Conservation (phyloP, 768 basidiomycete genomes). For the Daedalea quercina region DNA sequence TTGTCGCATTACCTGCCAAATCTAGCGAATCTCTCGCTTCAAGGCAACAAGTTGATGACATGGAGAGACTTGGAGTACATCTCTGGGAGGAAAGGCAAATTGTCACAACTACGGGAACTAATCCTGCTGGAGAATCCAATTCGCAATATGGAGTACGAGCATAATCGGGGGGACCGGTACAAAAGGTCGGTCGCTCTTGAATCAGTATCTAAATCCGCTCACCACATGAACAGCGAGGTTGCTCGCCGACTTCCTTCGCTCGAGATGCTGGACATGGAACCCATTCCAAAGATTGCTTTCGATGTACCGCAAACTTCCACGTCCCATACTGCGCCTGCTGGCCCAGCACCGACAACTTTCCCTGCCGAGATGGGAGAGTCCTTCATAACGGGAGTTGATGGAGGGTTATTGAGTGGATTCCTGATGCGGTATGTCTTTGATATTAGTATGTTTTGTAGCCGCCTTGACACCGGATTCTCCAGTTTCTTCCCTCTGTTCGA, state of each 20-base stretch:
- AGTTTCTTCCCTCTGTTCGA: conserved; percentile 89
- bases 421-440: conserved; percentile 55
- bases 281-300: conserved; percentile 75
- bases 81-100: conserved; percentile 49
- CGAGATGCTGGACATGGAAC: conserved; percentile 77
- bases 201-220: background rate
- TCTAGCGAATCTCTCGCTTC: conserved; percentile 72
- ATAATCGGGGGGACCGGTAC: conserved; percentile 56
- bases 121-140: conserved; percentile 74
- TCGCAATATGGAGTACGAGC: conserved; percentile 49
- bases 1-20: conserved; percentile 73
- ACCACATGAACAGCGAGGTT: conserved; percentile 45
- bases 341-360: conserved; percentile 59
- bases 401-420: conserved; percentile 65
- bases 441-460: background rate
- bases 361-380: conserved; percentile 70
- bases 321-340: conserved; percentile 28
- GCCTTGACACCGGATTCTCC: background rate
- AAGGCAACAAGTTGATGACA: conserved; percentile 65
- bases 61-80: conserved; percentile 69
- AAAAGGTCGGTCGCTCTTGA: conserved; percentile 49
- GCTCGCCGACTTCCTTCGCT: conserved; percentile 75
- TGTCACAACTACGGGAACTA: conserved; percentile 63
- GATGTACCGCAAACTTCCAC: conserved; percentile 57
- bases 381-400: conserved; percentile 70